Evolutionary conservation across 148 eudicot species (phyloP).

Genomic region (Hydrangea macrophylla): DNA sequence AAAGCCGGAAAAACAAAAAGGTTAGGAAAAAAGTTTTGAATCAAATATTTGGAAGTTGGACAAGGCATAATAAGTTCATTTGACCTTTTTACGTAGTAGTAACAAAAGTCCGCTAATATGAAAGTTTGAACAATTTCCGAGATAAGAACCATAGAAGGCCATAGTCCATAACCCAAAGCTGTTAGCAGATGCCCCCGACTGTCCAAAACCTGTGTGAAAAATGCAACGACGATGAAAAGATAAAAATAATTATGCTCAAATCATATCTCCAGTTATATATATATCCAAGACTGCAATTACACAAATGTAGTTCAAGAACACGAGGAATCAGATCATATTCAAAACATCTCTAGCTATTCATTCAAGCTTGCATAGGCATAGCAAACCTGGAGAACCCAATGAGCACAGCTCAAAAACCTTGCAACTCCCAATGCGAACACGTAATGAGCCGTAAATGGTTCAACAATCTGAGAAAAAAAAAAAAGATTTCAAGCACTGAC

Average conservation of each 20-base stretch:
- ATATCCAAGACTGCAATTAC: not conserved
- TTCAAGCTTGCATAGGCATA: not conserved
- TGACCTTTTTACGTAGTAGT: constrained; percentile 89
- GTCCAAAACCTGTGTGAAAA: constrained; percentile 73
- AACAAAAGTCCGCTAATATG: constrained; percentile 93
- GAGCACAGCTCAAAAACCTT: constrained; percentile 91
- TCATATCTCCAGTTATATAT: not conserved
- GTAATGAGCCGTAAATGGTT: constrained; percentile 96
- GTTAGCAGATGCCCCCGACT: constrained; percentile 79
- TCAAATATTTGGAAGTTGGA: not conserved
- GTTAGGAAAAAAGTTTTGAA: not conserved
- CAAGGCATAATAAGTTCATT: not conserved
- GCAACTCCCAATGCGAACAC: constrained; percentile 88
- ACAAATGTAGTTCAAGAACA: too few species aligned
- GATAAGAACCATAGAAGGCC: constrained; percentile 88
- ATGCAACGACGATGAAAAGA: not conserved
- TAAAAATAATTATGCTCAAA: not conserved
- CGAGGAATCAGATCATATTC: not conserved
- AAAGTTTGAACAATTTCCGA: constrained; percentile 93
- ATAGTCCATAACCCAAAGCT: constrained; percentile 80
- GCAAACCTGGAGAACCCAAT: constrained; percentile 96
- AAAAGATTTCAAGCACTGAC: not conserved
- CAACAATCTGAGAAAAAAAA: constrained; percentile 68
- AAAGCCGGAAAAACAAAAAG: constrained; percentile 5
- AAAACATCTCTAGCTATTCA: not conserved